Evolutionary conservation across 140 eudicot genomes (phyloP), one percentile per base, ranked within the genome.

Genomic region (Eryngium alpinum): DNA sequence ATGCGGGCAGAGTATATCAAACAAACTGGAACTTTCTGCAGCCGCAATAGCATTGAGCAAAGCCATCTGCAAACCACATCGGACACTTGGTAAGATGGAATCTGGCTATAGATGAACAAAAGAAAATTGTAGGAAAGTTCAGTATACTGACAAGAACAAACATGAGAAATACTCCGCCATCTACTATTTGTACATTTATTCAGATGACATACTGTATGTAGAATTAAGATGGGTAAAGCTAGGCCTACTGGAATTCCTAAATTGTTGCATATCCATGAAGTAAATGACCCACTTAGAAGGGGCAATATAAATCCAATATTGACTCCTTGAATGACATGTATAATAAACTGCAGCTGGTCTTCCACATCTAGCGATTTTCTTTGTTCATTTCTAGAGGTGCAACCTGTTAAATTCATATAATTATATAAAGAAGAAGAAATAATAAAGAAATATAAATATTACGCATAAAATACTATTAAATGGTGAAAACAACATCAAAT

Each of bases 21-120:
- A 87, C 79, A 96, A 82, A 81, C 86, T 93, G 83, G 94, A 88
- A 69, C 83, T 88, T 70, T 86, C 76, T 46, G 87, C 78, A 66
- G 96, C 90, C 29, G 98, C 98, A 80, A 93, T 84, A 38, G 97
- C 96, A 82, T 88, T 93, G 57, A 96, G 91, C 81, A 91, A 59
- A 18, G 96, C 97, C 98, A 93, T 93, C 84, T 96, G 98, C 74
- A 96, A 81, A 27, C 99, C 99, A 74, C 98, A 96, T 86, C 99
- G 82, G 15, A 96, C 98, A 90, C 99, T 91, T 22, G 99, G 98
- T 71, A 89, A 87, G 86, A 93, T 88, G 38, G 98, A 91, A 83
- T 80, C 84, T 69, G 96, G 97, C 99, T 93, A 78, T 80, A 89
- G 18, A 66, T 79, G 76, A 85, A 79, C 60, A 49, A 71, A 86